Base-by-base conservation (phyloP, 176 grass and related monocot genomes). In the Saccharum spontaneum region DNA sequence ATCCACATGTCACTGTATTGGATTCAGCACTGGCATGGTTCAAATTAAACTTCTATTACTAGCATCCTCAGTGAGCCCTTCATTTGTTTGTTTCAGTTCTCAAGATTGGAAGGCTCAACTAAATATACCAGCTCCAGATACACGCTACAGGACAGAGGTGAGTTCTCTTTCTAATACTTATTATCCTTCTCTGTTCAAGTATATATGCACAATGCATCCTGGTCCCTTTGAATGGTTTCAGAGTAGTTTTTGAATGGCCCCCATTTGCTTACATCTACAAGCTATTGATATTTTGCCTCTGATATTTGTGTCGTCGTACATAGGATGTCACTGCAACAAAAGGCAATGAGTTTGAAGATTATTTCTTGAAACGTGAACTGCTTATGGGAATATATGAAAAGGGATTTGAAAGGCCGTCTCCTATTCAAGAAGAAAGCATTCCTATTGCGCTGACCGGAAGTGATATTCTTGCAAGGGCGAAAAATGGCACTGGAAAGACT, bases 311-410 rank as follows among this genome's bases (percentile, higher is more conserved):
- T 22, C 30, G 41, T 78, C 31, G 24, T 69, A 81, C 18, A 5
- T 57, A 94, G 92, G 92, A 94, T 94, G 92, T 94, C 34, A 94
- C 89, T 83, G 92, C 84, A 77, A 91, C 92, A 26, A 94, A 94
- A 85, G 89, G 89, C 65, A 94, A 94, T 41, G 89, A 89, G 44
- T 94, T 91, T 87, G 89, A 94, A 67, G 89, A 94, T 69, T 94
- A 94, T 82, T 91, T 94, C 89, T 74, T 94, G 77, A 94, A 94
- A 69, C 87, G 89, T 11, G 92, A 94, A 31, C 84, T 94, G 69
- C 89, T 94, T 87, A 94, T 94, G 92, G 92, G 84, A 36, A 94
- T 94, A 31, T 94, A 94, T 76, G 92, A 94, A 75, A 94, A 94
- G 36, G 92, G 92, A 39, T 94, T 94, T 87, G 92, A 94, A 84